Evolutionary conservation across 1,284 basidiomycete species (phyloP).

Genomic region (Amylostereum areolatum): DNA sequence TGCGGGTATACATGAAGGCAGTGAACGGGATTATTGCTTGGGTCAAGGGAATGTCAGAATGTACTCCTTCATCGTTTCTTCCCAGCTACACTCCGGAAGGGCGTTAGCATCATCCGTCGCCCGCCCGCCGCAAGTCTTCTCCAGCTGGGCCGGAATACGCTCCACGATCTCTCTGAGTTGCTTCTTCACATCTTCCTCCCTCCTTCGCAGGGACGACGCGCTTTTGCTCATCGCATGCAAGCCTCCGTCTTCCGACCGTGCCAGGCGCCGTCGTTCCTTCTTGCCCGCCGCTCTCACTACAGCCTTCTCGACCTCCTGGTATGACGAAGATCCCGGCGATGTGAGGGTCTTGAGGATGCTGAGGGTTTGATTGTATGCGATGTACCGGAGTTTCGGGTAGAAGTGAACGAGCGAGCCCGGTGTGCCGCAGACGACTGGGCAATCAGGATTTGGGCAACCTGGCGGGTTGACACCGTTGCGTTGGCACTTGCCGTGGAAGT

Average conservation of each 20-base stretch:
- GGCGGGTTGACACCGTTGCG: slow-evolving; percentile 47
- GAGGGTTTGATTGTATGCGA: slow-evolving; percentile 44
- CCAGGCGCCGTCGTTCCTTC: background rate
- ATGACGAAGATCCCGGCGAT: slow-evolving; percentile 32
- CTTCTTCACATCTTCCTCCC: slow-evolving; percentile 19
- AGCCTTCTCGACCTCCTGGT: slow-evolving; percentile 32
- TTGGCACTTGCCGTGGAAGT: slow-evolving; percentile 74
- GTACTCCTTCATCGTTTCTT: slow-evolving; percentile 49
- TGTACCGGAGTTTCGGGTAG: slow-evolving; percentile 41
- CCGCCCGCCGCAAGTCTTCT: slow-evolving; percentile 42
- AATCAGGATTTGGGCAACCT: slow-evolving; percentile 74
- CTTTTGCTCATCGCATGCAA: slow-evolving; percentile 14
- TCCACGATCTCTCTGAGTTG: slow-evolving; percentile 28
- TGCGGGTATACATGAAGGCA: no score
- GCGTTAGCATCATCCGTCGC: slow-evolving; percentile 27
- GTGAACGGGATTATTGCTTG: no score
- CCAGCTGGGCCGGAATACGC: slow-evolving; percentile 27
- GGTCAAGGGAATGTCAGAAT: slow-evolving; percentile 58
- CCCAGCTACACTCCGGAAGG: slow-evolving; percentile 54
- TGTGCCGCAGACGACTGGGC: slow-evolving; percentile 70
- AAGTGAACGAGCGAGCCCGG: slow-evolving; percentile 73
- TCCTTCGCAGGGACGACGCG: slow-evolving; percentile 13
- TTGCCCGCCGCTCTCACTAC: slow-evolving; percentile 23
- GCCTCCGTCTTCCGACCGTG: slow-evolving; percentile 7
- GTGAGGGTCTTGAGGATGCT: slow-evolving; percentile 28